Evolutionary conservation across 768 basidiomycete species (phyloP).

Genomic region (Sarcomyxa edulis): DNA sequence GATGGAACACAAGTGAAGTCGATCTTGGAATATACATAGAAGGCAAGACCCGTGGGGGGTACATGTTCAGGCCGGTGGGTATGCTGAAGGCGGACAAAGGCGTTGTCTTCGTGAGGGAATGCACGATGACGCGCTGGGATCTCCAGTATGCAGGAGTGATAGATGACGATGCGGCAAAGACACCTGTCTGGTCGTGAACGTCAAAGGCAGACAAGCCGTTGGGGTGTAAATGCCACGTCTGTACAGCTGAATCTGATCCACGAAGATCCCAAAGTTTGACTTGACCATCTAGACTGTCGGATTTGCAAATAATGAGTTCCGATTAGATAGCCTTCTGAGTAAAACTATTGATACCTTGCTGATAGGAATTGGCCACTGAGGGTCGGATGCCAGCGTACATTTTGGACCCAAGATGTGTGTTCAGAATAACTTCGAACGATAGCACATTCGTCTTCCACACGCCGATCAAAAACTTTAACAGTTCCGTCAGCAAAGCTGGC

Average conservation of each 20-base stretch:
- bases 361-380: constrained; percentile 70
- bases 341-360: constrained; percentile 55
- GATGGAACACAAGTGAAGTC: constrained; percentile 75
- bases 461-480: constrained; percentile 86
- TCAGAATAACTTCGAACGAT: constrained; percentile 73
- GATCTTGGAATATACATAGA: constrained; percentile 57
- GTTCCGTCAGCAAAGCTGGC: constrained; percentile 92
- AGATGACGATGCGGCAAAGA: constrained; percentile 80
- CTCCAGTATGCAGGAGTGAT: constrained; percentile 58
- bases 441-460: constrained; percentile 78
- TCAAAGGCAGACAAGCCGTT: constrained; percentile 82
- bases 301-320: constrained; percentile 4
- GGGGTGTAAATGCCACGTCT: constrained; percentile 60
- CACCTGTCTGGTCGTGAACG: constrained; percentile 74
- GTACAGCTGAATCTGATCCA: constrained; percentile 47
- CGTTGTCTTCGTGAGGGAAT: constrained; percentile 41
- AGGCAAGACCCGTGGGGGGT: constrained; percentile 49
- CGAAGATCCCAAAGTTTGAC: constrained; percentile 92
- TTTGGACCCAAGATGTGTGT: constrained; percentile 87
- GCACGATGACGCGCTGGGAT: constrained; percentile 57
- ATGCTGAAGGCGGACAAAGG: constrained; percentile 42
- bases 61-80: constrained; percentile 48
- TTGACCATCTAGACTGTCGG: constrained; percentile 74
- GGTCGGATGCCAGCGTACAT: constrained; percentile 78
- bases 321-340: not conserved